Evolutionary conservation across 352 stramenopile genomes (phyloP), one percentile per base, ranked within the genome.

Genomic region (Phytophthora cryptogea): DNA sequence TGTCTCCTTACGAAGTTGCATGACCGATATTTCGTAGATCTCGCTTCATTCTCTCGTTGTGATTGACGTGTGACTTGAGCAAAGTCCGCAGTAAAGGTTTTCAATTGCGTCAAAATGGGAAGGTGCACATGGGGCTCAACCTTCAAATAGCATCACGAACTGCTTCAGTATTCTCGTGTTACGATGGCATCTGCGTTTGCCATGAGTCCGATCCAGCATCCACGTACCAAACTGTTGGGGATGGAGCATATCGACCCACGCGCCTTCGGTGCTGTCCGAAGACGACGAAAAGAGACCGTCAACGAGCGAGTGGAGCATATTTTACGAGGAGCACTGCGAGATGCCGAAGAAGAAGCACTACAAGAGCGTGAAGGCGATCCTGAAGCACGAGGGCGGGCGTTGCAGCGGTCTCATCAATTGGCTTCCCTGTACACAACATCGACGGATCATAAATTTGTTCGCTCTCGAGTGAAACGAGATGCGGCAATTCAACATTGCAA

Each of bases 301-400:
- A 89, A 89, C 39, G 80, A 89, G 43, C 73, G 73, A 16, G 69
- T 89, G 13, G 77, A 88, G 43, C 71, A 73, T 20, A 89, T 89
- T 45, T 57, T 88, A 37, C 66, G 84, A 48, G 80, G 68, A 2
- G 68, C 68, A 2, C 47, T 86, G 48, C 63, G 64, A 17, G 53
- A 63, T 2, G 64, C 71, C 0, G 70, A 88, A 37, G 67, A 63
- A 52, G 64, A 74, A 35, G 47, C 57, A 5, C 49, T 70, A 4
- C 52, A 66, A 14, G 43, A 63, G 13, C 37, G 36, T 13, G 64
- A 65, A 37, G 57, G 55, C 5, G 71, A 37, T 7, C 59, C 69
- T 0, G 68, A 70, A 40, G 65, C 63, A 2, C 61, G 70, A 27
- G 72, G 75, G 36, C 62, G 56, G 4, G 63, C 63, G 13, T n/a